A percentile compares a stretch with the other conserved stretches of the same genome.
These are phyloP conservation scores for Boletellus deceptivus DNA, from an alignment of 1,284 basidiomycete genomes.

Conservation along the genomic window DNA sequence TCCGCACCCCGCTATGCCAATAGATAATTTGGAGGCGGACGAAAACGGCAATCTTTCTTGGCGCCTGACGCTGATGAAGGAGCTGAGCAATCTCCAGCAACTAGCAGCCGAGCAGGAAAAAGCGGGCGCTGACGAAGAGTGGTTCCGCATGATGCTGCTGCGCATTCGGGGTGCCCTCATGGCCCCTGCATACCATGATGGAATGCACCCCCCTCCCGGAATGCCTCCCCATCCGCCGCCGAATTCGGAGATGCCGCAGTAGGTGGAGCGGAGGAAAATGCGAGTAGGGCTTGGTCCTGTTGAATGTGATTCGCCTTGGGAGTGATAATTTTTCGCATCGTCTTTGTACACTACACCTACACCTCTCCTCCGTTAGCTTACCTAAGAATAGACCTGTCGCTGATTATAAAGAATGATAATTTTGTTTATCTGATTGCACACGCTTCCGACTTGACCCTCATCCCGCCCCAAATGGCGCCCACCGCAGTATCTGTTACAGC, in stretches of 20 bases:
- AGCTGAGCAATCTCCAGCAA: slow-evolving; percentile 67
- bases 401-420: slow-evolving; percentile 16
- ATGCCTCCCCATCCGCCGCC: slow-evolving; percentile 37
- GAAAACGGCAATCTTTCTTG: slow-evolving; percentile 77
- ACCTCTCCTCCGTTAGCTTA: slow-evolving; percentile 18
- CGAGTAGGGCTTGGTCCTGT: slow-evolving; percentile 2
- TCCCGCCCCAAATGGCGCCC: slow-evolving; percentile 51
- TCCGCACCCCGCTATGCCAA: slow-evolving; percentile 53
- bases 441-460: background rate
- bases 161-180: slow-evolving; percentile 68
- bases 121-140: slow-evolving; percentile 70
- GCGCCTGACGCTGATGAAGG: slow-evolving; percentile 74
- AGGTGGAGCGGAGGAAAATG: background rate
- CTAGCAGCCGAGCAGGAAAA: slow-evolving; percentile 77
- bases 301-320: slow-evolving; percentile 12
- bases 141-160: slow-evolving; percentile 80
- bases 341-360: slow-evolving; percentile 6
- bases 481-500: slow-evolving; percentile 38
- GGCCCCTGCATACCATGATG: slow-evolving; percentile 57
- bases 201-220: slow-evolving; percentile 56
- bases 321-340: slow-evolving; percentile 1
- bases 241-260: slow-evolving; percentile 34
- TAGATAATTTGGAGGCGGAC: slow-evolving; percentile 67
- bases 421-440: background rate
- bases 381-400: slow-evolving; percentile 19